Evolutionary conservation across 2,329 filamentous ascomycete species (phyloP).

Genomic region (Westerdykella ornata): DNA sequence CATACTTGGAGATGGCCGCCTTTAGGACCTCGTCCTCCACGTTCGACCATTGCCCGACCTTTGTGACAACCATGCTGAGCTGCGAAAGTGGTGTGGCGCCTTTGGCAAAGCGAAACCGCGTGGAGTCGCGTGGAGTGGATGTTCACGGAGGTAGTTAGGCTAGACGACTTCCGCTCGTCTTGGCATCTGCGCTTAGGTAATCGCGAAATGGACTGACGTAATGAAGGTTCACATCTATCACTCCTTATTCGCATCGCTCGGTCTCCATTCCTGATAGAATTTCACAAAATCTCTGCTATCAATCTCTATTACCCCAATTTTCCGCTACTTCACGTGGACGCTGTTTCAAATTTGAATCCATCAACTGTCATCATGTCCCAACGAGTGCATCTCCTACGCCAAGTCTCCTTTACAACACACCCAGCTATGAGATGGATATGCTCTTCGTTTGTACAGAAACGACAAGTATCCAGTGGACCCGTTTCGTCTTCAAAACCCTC

Average conservation of each 20-base stretch:
- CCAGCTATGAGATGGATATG: too few relatives aligned
- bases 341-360: not conserved
- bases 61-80: constrained; percentile 55
- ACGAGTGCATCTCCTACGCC: too few relatives aligned
- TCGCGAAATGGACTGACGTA: not conserved
- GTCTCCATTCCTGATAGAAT: not conserved
- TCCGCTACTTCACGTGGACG: not conserved
- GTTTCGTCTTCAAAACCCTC: not conserved
- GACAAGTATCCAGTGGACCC: not conserved
- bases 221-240: not conserved
- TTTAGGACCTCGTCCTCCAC: constrained; percentile 94
- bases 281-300: too few relatives aligned
- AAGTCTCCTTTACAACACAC: too few relatives aligned
- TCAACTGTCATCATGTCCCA: too few relatives aligned
- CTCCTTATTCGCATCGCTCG: not conserved
- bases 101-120: constrained; percentile 6
- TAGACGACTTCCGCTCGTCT: not conserved
- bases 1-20: constrained; percentile 49
- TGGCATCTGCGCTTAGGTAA: not conserved
- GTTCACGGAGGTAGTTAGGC: not conserved
- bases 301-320: too few relatives aligned
- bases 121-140: constrained; percentile 11
- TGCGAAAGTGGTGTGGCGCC: constrained; percentile 8
- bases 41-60: constrained; percentile 63
- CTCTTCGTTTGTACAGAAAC: too few relatives aligned